Evolutionary conservation across 768 basidiomycete genomes (phyloP), one percentile per base, ranked within the genome.

Genomic region (Myochromella boudieri): DNA sequence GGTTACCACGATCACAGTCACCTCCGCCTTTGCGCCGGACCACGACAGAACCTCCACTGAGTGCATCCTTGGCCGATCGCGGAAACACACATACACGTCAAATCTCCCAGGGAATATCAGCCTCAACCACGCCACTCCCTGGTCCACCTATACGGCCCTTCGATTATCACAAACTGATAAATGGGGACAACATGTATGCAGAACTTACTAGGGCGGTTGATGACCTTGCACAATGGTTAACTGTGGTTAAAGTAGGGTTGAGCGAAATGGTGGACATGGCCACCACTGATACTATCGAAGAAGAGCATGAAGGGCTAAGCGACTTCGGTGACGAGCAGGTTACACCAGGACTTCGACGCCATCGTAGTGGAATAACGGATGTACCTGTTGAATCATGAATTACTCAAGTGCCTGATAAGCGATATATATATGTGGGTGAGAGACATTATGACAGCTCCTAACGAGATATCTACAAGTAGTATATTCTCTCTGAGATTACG

Each of bases 181-280:
- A 75, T 4, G 68, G 70, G 21, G 83, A 82, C 8, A 75, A 71
- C 26, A 81, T 85, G 1, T 85, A 88, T 53, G 63, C 69, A 1
- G 87, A 91, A 60, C 75, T 97, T 38, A 82, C 81, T 34, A 67
- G 72, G 34, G 87, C 84, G 3, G 80, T 95, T 8, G 85, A 85
- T 36, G 82, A 87, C 58, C 76, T 97, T 27, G 74, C 77, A 2
- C 73, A 78, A 52, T 95, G 90, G 91, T 64, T 97, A 46, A 75
- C 77, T 4, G 73, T 83, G 0, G 77, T 95, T 1, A 88, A 92
- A 58, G 67, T 63, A 9, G 93, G 92, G 0, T 68, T 97, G 37
- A 75, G 72, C 25, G 76, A 72, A 20, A 73, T 94, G 53, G 66
- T 95, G 32, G 84, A 84, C 31, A 69, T 69, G 36, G 60, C 72